phyloP scores from a whole-genome alignment of 192 early-diverging fungal genomes.

The Coemansia erecta region DNA sequence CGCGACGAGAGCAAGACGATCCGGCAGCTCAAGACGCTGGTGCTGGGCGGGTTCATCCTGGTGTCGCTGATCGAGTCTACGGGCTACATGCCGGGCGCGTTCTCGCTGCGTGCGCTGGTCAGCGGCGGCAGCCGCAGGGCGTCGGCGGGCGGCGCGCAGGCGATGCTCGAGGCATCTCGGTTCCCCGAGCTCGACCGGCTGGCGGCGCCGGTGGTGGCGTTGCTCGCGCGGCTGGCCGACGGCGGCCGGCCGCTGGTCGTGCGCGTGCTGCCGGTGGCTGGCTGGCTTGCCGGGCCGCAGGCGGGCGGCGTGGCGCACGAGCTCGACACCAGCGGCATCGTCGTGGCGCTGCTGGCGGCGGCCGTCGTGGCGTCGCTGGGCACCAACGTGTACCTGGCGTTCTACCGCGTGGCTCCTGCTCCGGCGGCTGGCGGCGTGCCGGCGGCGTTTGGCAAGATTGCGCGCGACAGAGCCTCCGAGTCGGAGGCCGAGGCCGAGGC shows the following conservation, averaged over 20 bases:
- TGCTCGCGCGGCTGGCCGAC: conserved; percentile 13
- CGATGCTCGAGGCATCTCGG: conserved; percentile 25
- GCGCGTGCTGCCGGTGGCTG: conserved; percentile 33
- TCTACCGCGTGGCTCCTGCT: conserved; percentile 16
- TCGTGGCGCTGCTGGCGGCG: conserved; percentile 40
- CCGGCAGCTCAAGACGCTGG: conserved; percentile 48
- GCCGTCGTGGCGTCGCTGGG: conserved; percentile 41
- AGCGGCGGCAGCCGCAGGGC: conserved; percentile 11
- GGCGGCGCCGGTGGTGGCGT: conserved; percentile 31
- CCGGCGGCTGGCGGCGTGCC: conserved; percentile 1
- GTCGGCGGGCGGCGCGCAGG: conserved; percentile 1
- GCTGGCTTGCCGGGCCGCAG: conserved; percentile 14
- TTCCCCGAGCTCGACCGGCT: conserved; percentile 38
- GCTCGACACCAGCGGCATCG: conserved; percentile 34
- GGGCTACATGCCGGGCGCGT: conserved; percentile 42
- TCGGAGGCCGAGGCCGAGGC: not conserved
- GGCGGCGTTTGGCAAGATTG: conserved; percentile 20
- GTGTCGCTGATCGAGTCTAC: conserved; percentile 46
- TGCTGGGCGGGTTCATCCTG: conserved; percentile 45
- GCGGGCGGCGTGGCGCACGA: not conserved
- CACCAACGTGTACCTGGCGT: conserved; percentile 44
- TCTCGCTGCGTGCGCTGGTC: conserved; percentile 40
- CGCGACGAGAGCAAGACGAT: conserved; percentile 53
- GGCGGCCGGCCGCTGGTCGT: conserved; percentile 20
- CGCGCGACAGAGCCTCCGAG: conserved; percentile 14